Conservation (phyloP, 345 rosid species). For the Eucalyptus erythrocorys region DNA sequence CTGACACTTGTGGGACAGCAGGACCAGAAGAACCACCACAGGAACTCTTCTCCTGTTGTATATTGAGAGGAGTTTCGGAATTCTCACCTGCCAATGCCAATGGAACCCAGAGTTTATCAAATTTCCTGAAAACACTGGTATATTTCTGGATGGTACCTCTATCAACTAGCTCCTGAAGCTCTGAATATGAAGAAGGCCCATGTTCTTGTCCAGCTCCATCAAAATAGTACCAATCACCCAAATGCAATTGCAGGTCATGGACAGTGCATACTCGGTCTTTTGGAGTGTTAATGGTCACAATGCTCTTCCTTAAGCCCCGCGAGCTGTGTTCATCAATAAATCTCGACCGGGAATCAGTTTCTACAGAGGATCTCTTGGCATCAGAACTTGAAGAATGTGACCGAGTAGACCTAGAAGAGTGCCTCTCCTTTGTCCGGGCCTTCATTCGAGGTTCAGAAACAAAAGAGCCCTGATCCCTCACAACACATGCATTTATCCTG, state of each 20-base stretch:
- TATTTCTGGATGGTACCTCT: slow-evolving; percentile 50
- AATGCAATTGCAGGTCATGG: slow-evolving; percentile 71
- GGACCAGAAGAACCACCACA: slow-evolving; percentile 26
- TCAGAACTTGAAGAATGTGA: slow-evolving; percentile 52
- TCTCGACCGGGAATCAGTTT: slow-evolving; percentile 42
- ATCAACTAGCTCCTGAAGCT: slow-evolving; percentile 63
- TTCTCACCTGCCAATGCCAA: slow-evolving; percentile 24
- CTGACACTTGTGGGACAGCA: slow-evolving; percentile 10
- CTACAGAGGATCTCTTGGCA: slow-evolving; percentile 41
- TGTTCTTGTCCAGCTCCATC: slow-evolving; percentile 93
- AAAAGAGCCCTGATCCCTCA: slow-evolving; percentile 77
- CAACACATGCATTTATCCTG: slow-evolving; percentile 94
- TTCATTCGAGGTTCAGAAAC: slow-evolving; percentile 64
- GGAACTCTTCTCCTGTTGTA: slow-evolving; percentile 13
- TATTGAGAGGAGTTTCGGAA: slow-evolving; percentile 26
- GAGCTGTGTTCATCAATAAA: slow-evolving; percentile 27
- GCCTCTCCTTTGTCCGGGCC: slow-evolving; percentile 64
- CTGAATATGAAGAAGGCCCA: slow-evolving; percentile 71
- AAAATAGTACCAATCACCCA: slow-evolving; percentile 95
- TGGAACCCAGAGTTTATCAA: slow-evolving; percentile 92
- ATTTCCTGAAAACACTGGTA: slow-evolving; percentile 86
- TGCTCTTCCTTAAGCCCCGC: slow-evolving; percentile 32
- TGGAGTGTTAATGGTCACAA: slow-evolving; percentile 32
- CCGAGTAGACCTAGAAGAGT: slow-evolving; percentile 57
- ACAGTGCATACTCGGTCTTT: slow-evolving; percentile 55